Evolutionary conservation across 78 protist genomes (phyloP).

Genomic region (Dictyostelium intermedium): DNA sequence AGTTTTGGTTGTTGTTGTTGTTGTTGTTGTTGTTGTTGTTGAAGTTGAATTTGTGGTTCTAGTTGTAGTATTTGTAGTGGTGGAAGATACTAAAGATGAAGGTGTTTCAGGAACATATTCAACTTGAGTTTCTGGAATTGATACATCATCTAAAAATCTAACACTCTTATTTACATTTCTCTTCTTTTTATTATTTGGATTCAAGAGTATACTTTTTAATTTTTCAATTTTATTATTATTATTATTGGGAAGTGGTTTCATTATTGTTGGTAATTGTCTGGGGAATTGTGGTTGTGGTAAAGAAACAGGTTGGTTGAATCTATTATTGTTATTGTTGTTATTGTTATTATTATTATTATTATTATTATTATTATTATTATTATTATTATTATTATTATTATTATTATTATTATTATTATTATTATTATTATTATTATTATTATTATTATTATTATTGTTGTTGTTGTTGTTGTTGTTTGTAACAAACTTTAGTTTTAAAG

Average conservation of each 20-base stretch:
- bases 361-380: conserved; percentile 5
- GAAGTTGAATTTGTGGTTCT: not conserved
- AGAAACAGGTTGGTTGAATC: not conserved
- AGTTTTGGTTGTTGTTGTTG: not conserved
- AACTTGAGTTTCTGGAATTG: not conserved
- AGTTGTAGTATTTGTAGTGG: not conserved
- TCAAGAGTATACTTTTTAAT: not conserved
- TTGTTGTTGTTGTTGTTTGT: conserved; percentile 17
- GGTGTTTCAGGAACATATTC: not conserved
- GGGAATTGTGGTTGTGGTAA: not conserved
- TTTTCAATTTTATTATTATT: not conserved
- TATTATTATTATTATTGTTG: not conserved
- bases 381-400: not conserved
- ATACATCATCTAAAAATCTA: not conserved
- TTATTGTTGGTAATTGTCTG: not conserved
- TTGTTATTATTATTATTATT: not conserved
- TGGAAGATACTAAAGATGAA: not conserved
- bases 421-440: not conserved
- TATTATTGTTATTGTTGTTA: not conserved
- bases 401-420: not conserved
- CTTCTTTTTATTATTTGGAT: not conserved
- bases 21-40: not conserved
- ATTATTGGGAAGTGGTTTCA: not conserved
- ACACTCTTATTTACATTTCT: not conserved
- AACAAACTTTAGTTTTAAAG: not conserved